Conservation (phyloP, 139 green algal species). For the Mesostigma viride region DNA sequence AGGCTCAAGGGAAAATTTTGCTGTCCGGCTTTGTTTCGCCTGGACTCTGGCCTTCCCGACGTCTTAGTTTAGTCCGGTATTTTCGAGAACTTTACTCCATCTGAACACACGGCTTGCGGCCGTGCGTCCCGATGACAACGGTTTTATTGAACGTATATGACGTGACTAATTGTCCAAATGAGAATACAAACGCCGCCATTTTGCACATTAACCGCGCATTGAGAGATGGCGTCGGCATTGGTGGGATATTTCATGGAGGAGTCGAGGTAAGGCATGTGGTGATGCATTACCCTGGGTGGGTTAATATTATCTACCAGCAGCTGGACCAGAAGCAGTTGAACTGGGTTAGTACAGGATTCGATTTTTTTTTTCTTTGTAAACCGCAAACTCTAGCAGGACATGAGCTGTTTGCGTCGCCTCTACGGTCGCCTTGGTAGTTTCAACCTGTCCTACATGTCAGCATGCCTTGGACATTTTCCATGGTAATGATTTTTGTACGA, state of each 20-base stretch:
- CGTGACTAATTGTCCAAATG: slow-evolving; percentile 34
- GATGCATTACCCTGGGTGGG: not conserved
- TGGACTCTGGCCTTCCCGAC: too few species aligned
- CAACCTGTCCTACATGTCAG: too few species aligned
- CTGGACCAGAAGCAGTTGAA: not conserved
- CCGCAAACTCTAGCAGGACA: not conserved
- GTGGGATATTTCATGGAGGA: slow-evolving; percentile 55
- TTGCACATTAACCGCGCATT: slow-evolving; percentile 42
- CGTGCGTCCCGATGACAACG: not conserved
- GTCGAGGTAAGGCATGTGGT: slow-evolving; percentile 33
- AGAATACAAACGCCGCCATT: slow-evolving; percentile 32
- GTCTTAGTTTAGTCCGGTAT: too few species aligned
- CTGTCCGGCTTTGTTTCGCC: too few species aligned
- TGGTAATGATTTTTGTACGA: not conserved
- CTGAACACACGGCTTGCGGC: too few species aligned
- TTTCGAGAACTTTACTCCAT: too few species aligned
- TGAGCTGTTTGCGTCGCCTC: too few species aligned
- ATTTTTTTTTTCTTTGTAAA: slow-evolving; percentile 2
- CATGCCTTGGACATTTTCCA: not conserved
- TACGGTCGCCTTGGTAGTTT: too few species aligned
- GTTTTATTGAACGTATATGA: slow-evolving; percentile 45
- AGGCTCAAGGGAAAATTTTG: too few species aligned
- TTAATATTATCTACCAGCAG: not conserved
- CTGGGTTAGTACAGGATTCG: not conserved
- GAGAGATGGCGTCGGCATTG: slow-evolving; percentile 32